Percentiles rank a stretch among this genome's conserved stretches.
Evolutionary conservation across 148 eudicot genomes (phyloP).

Genomic region (Cornus florida): DNA sequence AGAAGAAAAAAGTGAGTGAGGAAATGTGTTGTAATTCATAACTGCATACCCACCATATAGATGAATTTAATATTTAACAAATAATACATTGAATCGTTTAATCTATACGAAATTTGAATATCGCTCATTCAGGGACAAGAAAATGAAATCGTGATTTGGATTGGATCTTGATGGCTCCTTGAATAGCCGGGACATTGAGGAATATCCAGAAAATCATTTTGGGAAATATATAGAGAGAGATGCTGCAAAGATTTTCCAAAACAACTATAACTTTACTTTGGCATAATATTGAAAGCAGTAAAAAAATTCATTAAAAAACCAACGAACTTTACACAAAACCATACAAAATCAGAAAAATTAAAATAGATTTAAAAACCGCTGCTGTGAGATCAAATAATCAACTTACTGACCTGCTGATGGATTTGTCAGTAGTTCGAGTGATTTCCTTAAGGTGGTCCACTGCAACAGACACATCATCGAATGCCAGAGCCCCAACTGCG

Average conservation of each 20-base stretch:
- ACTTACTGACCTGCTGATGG: conserved; percentile 70
- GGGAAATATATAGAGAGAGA: neutral
- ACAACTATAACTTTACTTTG: neutral
- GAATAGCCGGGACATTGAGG: no score
- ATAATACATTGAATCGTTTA: no score
- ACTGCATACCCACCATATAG: no score
- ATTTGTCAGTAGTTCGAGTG: conserved; percentile 86
- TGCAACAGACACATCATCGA: conserved; percentile 82
- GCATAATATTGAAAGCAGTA: neutral
- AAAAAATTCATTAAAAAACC: neutral
- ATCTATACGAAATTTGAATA: no score
- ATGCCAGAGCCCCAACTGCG: conserved; percentile 96
- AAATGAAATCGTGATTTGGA: no score
- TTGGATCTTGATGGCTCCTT: no score
- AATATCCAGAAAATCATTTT: no score
- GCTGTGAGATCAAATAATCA: conserved; percentile 11
- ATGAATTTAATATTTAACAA: no score
- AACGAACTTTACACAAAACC: conserved; percentile 21
- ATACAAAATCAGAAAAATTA: neutral
- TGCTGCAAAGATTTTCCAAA: neutral
- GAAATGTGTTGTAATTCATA: no score
- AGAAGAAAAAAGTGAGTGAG: no score
- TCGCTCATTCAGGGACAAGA: no score
- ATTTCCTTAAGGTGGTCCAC: conserved; percentile 78
- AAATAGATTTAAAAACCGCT: neutral